Percentiles rank a stretch among this genome's conserved stretches.
phyloP scores from a whole-genome alignment of 2,329 filamentous ascomycete species.

The Aureobasidium sp. region DNA sequence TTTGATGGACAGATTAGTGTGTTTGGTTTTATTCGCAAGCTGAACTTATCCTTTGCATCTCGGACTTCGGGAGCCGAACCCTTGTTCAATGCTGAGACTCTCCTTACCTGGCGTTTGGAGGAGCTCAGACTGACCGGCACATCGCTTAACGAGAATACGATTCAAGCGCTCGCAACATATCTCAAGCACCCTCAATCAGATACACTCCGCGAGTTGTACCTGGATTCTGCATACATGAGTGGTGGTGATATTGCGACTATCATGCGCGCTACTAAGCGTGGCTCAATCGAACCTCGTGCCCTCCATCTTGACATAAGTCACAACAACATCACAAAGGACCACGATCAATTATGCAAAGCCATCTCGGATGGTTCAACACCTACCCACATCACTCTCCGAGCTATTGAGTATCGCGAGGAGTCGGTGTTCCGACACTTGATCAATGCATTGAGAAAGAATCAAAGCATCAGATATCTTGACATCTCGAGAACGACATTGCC shows the following conservation, averaged over 20 bases:
- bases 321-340: slow-evolving; percentile 49
- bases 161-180: slow-evolving; percentile 58
- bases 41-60: slow-evolving; percentile 59
- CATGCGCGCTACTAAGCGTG: slow-evolving; percentile 54
- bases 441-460: slow-evolving; percentile 55
- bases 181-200: slow-evolving; percentile 48
- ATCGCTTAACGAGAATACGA: slow-evolving; percentile 53
- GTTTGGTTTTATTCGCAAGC: slow-evolving; percentile 58
- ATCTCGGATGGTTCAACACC: slow-evolving; percentile 50
- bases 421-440: slow-evolving; percentile 57
- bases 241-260: slow-evolving; percentile 59
- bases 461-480: slow-evolving; percentile 56
- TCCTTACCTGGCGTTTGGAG: slow-evolving; percentile 61
- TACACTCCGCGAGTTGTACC: slow-evolving; percentile 52
- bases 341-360: slow-evolving; percentile 46
- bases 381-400: slow-evolving; percentile 57
- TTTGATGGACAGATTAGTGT: slow-evolving; percentile 61
- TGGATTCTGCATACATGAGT: slow-evolving; percentile 61
- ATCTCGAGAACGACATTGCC: slow-evolving; percentile 65
- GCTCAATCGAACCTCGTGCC: slow-evolving; percentile 45
- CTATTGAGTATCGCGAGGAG: slow-evolving; percentile 63
- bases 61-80: slow-evolving; percentile 57
- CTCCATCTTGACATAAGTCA: slow-evolving; percentile 62
- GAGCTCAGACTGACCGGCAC: slow-evolving; percentile 60
- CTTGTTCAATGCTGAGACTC: slow-evolving; percentile 58